Evolutionary conservation across 140 eudicot species (phyloP).

Genomic region (Flaveria floridana): DNA sequence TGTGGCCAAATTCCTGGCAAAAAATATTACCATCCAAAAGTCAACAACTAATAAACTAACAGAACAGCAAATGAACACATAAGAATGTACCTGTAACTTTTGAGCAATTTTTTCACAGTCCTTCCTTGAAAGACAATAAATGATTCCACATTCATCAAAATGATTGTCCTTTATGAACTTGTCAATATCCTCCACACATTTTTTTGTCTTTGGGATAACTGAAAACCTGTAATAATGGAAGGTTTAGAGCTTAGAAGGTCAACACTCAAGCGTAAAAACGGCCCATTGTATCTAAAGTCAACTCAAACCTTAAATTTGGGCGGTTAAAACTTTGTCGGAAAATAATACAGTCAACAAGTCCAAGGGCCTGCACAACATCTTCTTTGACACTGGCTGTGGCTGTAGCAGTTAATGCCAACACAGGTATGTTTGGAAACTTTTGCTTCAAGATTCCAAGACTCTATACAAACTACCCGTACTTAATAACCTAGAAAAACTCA

Average conservation of each 20-base stretch:
- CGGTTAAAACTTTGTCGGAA: conserved; percentile 96
- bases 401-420: conserved; percentile 95
- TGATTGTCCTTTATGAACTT: conserved; percentile 63
- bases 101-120: conserved; percentile 80
- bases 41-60: not conserved
- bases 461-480: conserved; percentile 40
- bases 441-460: conserved; percentile 94
- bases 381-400: conserved; percentile 93
- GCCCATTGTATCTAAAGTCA: not conserved
- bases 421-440: conserved; percentile 77
- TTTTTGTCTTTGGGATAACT: conserved; percentile 71
- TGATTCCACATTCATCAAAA: conserved; percentile 73
- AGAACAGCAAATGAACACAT: not conserved
- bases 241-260: conserved; percentile 4
- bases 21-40: conserved; percentile 1
- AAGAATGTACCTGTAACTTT: conserved; percentile 56
- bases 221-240: conserved; percentile 51
- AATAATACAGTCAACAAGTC: conserved; percentile 81
- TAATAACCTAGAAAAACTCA: not conserved
- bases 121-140: conserved; percentile 76
- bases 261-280: not conserved
- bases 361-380: conserved; percentile 99
- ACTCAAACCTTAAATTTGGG: conserved; percentile 65
- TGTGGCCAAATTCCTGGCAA: conserved; percentile 74
- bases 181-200: conserved; percentile 86